Evolutionary conservation across 176 grass and related monocot species (phyloP), one percentile per base, ranked within the genome.

Genomic region (Chrysopogon serrulatus): DNA sequence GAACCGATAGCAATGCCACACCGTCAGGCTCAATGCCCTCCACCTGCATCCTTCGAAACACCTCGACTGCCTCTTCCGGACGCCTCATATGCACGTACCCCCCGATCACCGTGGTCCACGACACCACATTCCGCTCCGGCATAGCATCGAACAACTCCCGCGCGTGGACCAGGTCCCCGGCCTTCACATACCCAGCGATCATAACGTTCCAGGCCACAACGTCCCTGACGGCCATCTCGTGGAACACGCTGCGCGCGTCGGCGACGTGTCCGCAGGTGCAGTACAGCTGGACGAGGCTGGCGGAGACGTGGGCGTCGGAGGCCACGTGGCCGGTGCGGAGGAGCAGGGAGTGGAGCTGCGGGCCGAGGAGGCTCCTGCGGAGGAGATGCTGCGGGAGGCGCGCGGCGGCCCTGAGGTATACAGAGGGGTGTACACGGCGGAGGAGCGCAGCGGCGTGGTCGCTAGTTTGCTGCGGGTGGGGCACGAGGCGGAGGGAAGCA

Each of bases 1-100:
- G 75, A 76, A 90, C 89, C 3, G 89, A 88, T 27, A 97, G 73
- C 73, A 97, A 71, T 0, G 94, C 84, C 63, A 97, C 76, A 70
- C 86, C 86, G 44, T 97, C 91, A 2, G 91, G 91, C 63, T 91
- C 78, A 34, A 90, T 86, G 19, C 78, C 60, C 8, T 85, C 94
- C 40, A 90, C 31, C 71, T 97, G 94, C 94, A 97, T 97, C 76
- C 85, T 91, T 54, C 82, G 91, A 28, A 97, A 97, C 47, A 97
- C 59, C 32, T 86, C 76, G 0, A 97, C 40, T 1, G 91, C 91
- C 63, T 94, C 89, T 37, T 86, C 89, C 9, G 91, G 83, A 31
- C 34, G 76, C 42, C 61, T 94, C 85, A 86, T 81, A 82, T 90
- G 79, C 6, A 65, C 82, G 34, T 90, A 92, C 0, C 90, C 89